Evolutionary conservation across 73 alveolate species (phyloP), one percentile per base, ranked within the genome.

Genomic region (Blepharisma stoltei): DNA sequence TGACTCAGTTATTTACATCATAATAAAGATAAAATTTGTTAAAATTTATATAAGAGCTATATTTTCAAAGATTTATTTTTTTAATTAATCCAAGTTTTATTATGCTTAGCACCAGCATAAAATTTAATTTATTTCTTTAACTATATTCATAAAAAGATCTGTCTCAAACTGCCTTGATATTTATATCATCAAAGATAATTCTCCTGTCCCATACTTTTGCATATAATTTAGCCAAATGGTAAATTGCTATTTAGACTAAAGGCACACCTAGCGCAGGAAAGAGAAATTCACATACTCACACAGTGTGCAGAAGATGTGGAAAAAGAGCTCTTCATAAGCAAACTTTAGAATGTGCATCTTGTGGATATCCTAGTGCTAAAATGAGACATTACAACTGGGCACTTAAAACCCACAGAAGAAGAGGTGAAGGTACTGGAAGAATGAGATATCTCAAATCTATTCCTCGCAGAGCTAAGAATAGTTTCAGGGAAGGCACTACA

Each of bases 291-390:
- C 71, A 82, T 47, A 80, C 86, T 7, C 89, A 82, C 66, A 82
- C 89, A 27, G 73, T 82, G 37, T 82, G 89, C 65, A 82, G 82
- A 65, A 73, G 89, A 73, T 82, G 89, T 55, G 85, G 85, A 11
- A 38, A 83, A 48, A 73, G 89, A 49, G 82, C 89, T 9, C 76
- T 54, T 52, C 89, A 82, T 77, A 55, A 80, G 44, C 86, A 75
- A 67, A 82, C 71, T 66, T 71, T 71, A 67, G 79, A 21, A 45
- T 82, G 89, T 54, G 89, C 78, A 37, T 70, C 89, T 8, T 82
- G 86, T 77, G 89, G 89, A 3, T 82, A 76, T 41, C 89, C 89
- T 6, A 66, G 76, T 47, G 81, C 78, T 7, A 82, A 32, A 37
- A 82, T 73, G 89, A 69, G 89, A 67, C 65, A 67, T 60, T 82